A percentile compares a stretch with the other conserved stretches of the same genome.
phyloP scores from a whole-genome alignment of 1,284 basidiomycete species.

The Grifola frondosa region DNA sequence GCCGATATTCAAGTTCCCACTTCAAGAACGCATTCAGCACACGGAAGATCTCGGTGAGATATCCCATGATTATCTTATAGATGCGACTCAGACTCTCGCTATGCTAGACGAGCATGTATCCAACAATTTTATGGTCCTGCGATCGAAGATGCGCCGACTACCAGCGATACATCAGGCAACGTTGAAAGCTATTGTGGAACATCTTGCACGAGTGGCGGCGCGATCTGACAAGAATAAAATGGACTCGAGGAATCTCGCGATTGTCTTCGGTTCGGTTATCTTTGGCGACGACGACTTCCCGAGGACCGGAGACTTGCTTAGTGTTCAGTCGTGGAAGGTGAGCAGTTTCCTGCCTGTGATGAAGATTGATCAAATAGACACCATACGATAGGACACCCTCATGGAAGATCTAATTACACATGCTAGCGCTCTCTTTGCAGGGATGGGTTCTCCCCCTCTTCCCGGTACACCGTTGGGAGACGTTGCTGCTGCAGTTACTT shows the following conservation, averaged over 20 bases:
- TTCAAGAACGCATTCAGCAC: conserved; percentile 84
- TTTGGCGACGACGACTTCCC: conserved; percentile 89
- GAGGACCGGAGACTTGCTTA: conserved; percentile 71
- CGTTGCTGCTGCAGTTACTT: conserved; percentile 50
- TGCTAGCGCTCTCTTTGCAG: conserved; percentile 60
- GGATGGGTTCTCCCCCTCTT: conserved; percentile 53
- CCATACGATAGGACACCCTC: conserved; percentile 65
- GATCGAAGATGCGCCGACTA: conserved; percentile 81
- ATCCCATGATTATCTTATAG: neutral
- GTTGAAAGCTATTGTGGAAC: conserved; percentile 84
- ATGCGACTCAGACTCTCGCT: conserved; percentile 7
- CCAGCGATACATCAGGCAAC: conserved; percentile 89
- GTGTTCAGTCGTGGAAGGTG: conserved; percentile 73
- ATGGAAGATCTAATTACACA: conserved; percentile 87
- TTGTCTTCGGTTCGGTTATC: conserved; percentile 82
- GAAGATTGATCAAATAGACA: conserved; percentile 5
- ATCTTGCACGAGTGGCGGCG: conserved; percentile 77
- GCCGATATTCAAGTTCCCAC: conserved; percentile 85
- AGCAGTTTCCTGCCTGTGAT: neutral
- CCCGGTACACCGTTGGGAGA: conserved; percentile 68
- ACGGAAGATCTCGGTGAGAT: conserved; percentile 69
- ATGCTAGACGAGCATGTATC: conserved; percentile 64
- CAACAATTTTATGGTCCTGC: conserved; percentile 72
- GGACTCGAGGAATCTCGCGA: conserved; percentile 88
- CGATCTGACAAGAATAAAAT: conserved; percentile 86